Conservation (phyloP, 345 rosid genomes). For the rapeseed (Brassica napus) region Da-Ae NC_063443.1:2167501-2168000, state of each 20-base stretch:
- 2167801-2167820: background rate
- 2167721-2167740: background rate
- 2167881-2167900: background rate
- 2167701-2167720: background rate
- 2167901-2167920: background rate
- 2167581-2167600: background rate
- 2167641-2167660: background rate
- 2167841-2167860: background rate
- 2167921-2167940: too few relatives aligned
- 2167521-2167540: slow-evolving; percentile 1
- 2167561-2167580: background rate
- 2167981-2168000: too few relatives aligned
- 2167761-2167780: background rate
- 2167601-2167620: background rate
- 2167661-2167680: background rate
- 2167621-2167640: too few relatives aligned
- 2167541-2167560: background rate
- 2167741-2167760: background rate
- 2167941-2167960: too few relatives aligned
- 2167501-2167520: background rate
- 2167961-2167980: too few relatives aligned
- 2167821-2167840: background rate
- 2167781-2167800: background rate
- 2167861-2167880: background rate
- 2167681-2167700: background rate